Percentiles rank a stretch among this genome's conserved stretches.
Evolutionary conservation across 176 grass and related monocot genomes (phyloP).

Genomic region (Metroxylon sagu): DNA sequence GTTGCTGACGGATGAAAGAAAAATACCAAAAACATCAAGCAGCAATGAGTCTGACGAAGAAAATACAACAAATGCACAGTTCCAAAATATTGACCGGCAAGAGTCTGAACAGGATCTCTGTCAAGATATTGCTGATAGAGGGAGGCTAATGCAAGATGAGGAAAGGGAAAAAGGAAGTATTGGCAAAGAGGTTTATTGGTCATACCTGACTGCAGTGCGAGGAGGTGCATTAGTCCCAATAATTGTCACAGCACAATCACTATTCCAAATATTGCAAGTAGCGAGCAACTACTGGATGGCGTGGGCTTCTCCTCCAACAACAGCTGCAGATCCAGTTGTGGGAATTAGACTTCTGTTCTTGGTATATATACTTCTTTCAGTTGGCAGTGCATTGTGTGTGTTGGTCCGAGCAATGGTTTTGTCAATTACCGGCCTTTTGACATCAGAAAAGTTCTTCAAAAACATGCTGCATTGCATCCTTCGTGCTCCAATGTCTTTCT

Average conservation of each 20-base stretch:
- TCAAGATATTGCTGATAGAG: conserved; percentile 50
- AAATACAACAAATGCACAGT: conserved; percentile 30
- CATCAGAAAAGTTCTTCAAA: conserved; percentile 77
- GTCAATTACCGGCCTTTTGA: conserved; percentile 40
- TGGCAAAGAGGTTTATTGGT: conserved; percentile 74
- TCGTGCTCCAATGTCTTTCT: conserved; percentile 94
- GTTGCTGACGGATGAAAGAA: conserved; percentile 15
- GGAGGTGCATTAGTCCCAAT: conserved; percentile 67
- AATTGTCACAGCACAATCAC: conserved; percentile 51
- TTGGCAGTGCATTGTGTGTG: conserved; percentile 59
- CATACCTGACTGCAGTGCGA: conserved; percentile 65
- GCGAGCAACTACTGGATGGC: conserved; percentile 99
- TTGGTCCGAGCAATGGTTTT: conserved; percentile 49
- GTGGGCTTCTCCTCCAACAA: conserved; percentile 65
- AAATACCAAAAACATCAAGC: conserved; percentile 27
- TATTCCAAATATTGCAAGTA: conserved; percentile 76
- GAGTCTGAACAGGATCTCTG: conserved; percentile 67
- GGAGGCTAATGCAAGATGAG: conserved; percentile 89
- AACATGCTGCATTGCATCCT: conserved; percentile 74
- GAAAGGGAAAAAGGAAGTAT: conserved; percentile 85
- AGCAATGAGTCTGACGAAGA: conserved; percentile 38
- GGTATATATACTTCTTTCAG: conserved; percentile 63
- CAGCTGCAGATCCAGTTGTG: conserved; percentile 35
- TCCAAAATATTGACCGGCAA: conserved; percentile 70
- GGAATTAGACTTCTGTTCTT: conserved; percentile 48